These are phyloP conservation scores for Lentinula lateritia DNA, from an alignment of 768 basidiomycete species.

Conservation along the genomic window DNA sequence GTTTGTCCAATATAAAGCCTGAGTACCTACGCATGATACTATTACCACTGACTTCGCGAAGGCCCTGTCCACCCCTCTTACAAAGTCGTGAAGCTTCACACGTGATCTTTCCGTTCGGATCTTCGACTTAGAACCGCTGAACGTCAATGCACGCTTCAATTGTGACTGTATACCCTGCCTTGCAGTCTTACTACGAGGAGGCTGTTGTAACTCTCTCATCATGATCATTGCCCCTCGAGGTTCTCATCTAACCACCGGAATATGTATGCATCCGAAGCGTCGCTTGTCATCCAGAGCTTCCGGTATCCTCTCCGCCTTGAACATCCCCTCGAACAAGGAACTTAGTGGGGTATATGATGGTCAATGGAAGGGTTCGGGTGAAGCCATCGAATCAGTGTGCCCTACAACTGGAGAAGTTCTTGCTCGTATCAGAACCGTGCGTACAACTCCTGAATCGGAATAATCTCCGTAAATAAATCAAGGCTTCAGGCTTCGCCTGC, in stretches of 20 bases:
- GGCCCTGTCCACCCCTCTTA: too few relatives aligned
- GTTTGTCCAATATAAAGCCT: too few relatives aligned
- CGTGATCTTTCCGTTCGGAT: not conserved
- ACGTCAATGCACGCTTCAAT: not conserved
- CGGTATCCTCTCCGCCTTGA: conserved; percentile 58
- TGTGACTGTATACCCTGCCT: not conserved
- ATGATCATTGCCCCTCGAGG: conserved; percentile 25
- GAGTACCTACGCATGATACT: too few relatives aligned
- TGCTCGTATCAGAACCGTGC: conserved; percentile 65
- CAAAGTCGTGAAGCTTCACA: not conserved
- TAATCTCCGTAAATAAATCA: conserved; percentile 7
- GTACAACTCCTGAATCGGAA: conserved; percentile 17
- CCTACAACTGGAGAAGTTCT: conserved; percentile 86
- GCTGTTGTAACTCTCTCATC: not conserved
- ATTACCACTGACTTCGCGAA: too few relatives aligned
- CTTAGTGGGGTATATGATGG: conserved; percentile 79
- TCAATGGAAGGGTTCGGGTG: conserved; percentile 73
- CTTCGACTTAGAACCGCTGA: not conserved
- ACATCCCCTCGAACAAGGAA: conserved; percentile 47
- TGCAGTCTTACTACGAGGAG: not conserved
- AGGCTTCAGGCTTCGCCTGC: conserved; percentile 54
- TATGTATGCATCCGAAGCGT: conserved; percentile 26
- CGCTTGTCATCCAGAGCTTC: conserved; percentile 68
- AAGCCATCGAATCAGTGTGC: conserved; percentile 64
- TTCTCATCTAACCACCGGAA: conserved; percentile 6